These are phyloP conservation scores for Tolypocladium amazonense DNA, from an alignment of 2,329 filamentous ascomycete species.

Conservation along the genomic window DNA sequence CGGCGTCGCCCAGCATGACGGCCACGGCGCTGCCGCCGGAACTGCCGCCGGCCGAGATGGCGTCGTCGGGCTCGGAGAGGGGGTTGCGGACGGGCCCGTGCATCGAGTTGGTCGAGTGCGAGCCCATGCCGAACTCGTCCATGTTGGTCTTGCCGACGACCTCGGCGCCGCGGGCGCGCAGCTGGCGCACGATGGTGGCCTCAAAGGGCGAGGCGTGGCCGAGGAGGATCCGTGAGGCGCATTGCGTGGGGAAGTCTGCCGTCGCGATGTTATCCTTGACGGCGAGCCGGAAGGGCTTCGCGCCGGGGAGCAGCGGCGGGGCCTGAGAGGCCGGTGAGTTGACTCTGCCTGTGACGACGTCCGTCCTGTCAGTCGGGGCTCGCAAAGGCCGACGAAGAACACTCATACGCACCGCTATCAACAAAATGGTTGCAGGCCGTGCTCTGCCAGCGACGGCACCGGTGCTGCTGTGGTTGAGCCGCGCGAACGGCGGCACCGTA, in stretches of 20 bases:
- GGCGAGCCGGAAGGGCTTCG: constrained; percentile 36
- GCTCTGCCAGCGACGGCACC: constrained; percentile 17
- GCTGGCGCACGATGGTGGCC: constrained; percentile 65
- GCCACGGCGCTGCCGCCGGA: constrained; percentile 90
- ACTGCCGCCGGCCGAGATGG: constrained; percentile 70
- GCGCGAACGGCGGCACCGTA: background rate
- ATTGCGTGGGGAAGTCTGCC: constrained; percentile 60
- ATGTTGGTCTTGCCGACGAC: constrained; percentile 79
- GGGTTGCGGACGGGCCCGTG: constrained; percentile 54
- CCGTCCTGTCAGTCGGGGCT: background rate
- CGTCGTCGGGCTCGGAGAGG: constrained; percentile 18
- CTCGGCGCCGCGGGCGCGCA: constrained; percentile 51
- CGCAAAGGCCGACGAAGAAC: background rate
- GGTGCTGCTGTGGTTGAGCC: constrained; percentile 2
- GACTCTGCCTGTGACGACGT: background rate
- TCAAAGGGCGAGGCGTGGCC: constrained; percentile 67
- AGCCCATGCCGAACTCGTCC: constrained; percentile 95
- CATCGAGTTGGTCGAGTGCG: constrained; percentile 62
- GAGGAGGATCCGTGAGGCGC: constrained; percentile 66
- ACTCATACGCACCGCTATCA: constrained; percentile 12
- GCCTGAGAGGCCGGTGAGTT: constrained; percentile 2
- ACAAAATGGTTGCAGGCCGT: constrained; percentile 26
- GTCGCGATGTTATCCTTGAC: constrained; percentile 75
- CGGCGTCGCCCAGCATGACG: constrained; percentile 50
- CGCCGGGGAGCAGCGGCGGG: constrained; percentile 9